A percentile compares a stretch with the other conserved stretches of the same genome.
phyloP scores from a whole-genome alignment of 352 stramenopile genomes.

The Globisporangium uncinulatum region DNA sequence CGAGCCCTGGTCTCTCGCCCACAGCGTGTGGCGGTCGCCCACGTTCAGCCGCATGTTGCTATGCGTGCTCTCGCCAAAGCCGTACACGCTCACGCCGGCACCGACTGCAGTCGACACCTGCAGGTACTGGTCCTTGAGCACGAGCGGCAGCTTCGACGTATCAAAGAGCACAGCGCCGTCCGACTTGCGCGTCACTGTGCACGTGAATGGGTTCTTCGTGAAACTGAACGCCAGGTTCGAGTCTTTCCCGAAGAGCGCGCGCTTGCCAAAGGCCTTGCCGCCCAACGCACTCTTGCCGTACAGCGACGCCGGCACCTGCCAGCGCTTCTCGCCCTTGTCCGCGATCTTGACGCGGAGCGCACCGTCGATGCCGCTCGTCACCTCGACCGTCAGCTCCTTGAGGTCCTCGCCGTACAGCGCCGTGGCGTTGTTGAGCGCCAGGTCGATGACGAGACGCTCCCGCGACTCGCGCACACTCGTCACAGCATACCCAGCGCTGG shows the following conservation, averaged over 20 bases:
- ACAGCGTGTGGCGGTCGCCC: constrained; percentile 46
- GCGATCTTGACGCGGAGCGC: constrained; percentile 21
- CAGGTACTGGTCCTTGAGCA: constrained; percentile 51
- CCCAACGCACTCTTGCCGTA: constrained; percentile 7
- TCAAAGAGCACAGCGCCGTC: constrained; percentile 41
- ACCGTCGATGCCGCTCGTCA: constrained; percentile 16
- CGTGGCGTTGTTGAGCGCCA: constrained; percentile 17
- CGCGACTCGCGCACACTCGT: constrained; percentile 14
- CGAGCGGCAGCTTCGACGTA: constrained; percentile 27
- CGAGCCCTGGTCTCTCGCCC: constrained; percentile 27
- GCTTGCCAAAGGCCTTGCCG: constrained; percentile 7
- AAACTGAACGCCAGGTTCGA: constrained; percentile 23
- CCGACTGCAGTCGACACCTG: constrained; percentile 34
- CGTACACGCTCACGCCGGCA: constrained; percentile 27
- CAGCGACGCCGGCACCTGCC: constrained; percentile 16
- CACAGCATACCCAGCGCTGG: constrained; percentile 22
- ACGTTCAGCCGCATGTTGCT: constrained; percentile 20
- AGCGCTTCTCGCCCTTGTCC: constrained; percentile 16
- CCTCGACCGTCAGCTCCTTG: constrained; percentile 34
- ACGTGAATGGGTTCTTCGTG: constrained; percentile 31
- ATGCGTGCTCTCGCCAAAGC: constrained; percentile 41
- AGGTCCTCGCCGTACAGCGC: constrained; percentile 28
- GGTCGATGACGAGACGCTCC: constrained; percentile 16
- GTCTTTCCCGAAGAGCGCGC: constrained; percentile 8
- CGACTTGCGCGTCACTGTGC: constrained; percentile 27